A percentile compares a stretch with the other conserved stretches of the same genome.
These are phyloP conservation scores for Draba incana DNA, from an alignment of 345 rosid genomes.

Conservation along the genomic window DNA sequence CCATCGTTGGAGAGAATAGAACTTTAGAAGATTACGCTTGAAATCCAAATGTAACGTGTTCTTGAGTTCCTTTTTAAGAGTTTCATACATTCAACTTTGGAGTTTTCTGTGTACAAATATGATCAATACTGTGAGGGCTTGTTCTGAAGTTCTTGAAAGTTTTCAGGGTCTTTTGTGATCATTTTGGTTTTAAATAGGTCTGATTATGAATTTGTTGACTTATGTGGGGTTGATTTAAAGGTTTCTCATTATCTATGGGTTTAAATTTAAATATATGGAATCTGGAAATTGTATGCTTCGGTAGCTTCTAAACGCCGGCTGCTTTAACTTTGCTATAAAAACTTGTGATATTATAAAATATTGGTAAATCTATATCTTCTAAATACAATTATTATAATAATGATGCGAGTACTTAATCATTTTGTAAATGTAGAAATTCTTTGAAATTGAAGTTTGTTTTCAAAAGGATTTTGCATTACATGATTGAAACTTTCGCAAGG, in stretches of 20 bases:
- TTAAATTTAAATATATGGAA: conserved; percentile 30
- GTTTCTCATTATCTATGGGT: not conserved
- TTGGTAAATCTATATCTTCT: conserved; percentile 1
- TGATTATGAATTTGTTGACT: not conserved
- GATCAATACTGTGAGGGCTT: not conserved
- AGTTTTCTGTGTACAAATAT: conserved; percentile 18
- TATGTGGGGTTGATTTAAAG: not conserved
- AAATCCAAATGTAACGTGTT: conserved; percentile 5
- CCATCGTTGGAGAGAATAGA: conserved; percentile 79
- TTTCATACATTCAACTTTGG: conserved; percentile 2
- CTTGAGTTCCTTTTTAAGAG: not conserved
- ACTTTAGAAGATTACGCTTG: not conserved
- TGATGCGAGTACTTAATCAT: not conserved
- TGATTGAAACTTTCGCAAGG: conserved; percentile 3
- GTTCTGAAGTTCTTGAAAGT: conserved; percentile 6
- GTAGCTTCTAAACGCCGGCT: conserved; percentile 35
- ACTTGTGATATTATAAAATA: not conserved
- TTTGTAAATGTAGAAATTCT: not conserved
- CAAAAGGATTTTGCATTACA: not conserved
- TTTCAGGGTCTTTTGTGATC: conserved; percentile 20
- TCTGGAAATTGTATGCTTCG: conserved; percentile 19
- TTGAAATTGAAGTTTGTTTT: conserved; percentile 1
- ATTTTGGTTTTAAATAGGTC: not conserved
- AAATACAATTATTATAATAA: not conserved
- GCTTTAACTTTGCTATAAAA: conserved; percentile 26